These are phyloP conservation scores for Elongisporangium prolatum DNA, from an alignment of 352 stramenopile genomes.

Conservation along the genomic window DNA sequence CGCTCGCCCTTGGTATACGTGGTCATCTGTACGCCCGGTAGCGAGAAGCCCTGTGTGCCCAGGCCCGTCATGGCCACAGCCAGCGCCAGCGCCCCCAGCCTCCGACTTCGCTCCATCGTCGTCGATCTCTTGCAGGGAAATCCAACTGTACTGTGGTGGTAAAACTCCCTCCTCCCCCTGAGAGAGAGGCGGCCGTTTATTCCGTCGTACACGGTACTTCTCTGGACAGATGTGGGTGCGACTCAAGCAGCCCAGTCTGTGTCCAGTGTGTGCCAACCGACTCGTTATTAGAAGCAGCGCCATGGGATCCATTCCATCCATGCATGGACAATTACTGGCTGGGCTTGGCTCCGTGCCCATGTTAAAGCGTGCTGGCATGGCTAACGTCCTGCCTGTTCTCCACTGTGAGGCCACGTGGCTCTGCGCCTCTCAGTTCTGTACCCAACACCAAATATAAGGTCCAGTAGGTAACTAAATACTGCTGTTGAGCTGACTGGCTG, in stretches of 20 bases:
- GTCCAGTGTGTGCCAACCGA: too few species aligned
- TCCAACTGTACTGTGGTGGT: not conserved
- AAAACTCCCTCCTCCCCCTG: not conserved
- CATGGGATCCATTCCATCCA: too few species aligned
- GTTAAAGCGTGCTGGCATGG: too few species aligned
- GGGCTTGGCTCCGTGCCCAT: too few species aligned
- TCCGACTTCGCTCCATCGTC: not conserved
- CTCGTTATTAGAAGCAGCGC: too few species aligned
- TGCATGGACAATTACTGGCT: too few species aligned
- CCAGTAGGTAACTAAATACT: not conserved
- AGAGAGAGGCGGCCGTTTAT: not conserved
- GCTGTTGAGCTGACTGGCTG: not conserved
- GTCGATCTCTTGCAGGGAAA: not conserved
- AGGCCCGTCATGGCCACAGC: conserved; percentile 6
- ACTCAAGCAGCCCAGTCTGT: not conserved
- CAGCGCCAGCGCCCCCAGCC: conserved; percentile 16
- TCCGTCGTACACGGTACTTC: not conserved
- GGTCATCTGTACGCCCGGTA: conserved; percentile 86
- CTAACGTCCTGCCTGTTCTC: too few species aligned
- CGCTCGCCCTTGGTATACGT: conserved; percentile 82
- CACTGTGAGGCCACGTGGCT: too few species aligned
- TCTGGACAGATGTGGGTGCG: not conserved
- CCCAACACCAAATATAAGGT: not conserved
- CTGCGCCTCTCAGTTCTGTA: not conserved
- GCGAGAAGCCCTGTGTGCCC: conserved; percentile 42